Evolutionary conservation across 768 basidiomycete species (phyloP).

Genomic region (Boletus pseudo-olivaceus): DNA sequence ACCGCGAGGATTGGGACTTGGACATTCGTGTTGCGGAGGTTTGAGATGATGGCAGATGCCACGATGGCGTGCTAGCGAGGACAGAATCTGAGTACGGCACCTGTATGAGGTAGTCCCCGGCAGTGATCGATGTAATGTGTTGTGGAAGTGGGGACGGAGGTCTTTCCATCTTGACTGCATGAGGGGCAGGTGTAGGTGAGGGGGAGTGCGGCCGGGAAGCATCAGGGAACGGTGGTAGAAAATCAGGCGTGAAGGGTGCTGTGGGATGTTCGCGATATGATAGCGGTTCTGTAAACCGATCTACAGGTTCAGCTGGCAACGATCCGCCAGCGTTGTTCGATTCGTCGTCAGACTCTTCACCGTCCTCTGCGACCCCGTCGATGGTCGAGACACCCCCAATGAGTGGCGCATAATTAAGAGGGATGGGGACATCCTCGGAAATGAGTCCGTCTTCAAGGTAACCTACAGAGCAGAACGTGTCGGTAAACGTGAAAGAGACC

Average conservation of each 20-base stretch:
- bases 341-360: slow-evolving; percentile 29
- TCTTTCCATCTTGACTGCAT: slow-evolving; percentile 30
- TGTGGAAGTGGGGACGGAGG: slow-evolving; percentile 42
- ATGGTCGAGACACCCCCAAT: slow-evolving; percentile 17
- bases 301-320: slow-evolving; percentile 18
- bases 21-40: slow-evolving; percentile 25
- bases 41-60: slow-evolving; percentile 61
- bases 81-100: slow-evolving; percentile 75
- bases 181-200: slow-evolving; percentile 37
- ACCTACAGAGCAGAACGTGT: slow-evolving; percentile 41
- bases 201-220: slow-evolving; percentile 25
- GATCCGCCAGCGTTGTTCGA: slow-evolving; percentile 10
- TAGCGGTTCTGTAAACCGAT: slow-evolving; percentile 15
- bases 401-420: slow-evolving; percentile 45
- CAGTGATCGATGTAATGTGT: slow-evolving; percentile 38
- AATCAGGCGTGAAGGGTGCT: slow-evolving; percentile 28
- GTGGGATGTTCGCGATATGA: slow-evolving; percentile 34
- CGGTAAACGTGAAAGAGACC: not conserved
- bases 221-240: slow-evolving; percentile 37
- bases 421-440: slow-evolving; percentile 53
- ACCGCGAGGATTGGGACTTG: slow-evolving; percentile 24
- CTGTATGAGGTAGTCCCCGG: slow-evolving; percentile 68
- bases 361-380: slow-evolving; percentile 30
- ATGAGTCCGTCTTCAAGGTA: slow-evolving; percentile 58
- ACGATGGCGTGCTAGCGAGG: slow-evolving; percentile 58